Base-by-base conservation (phyloP, 257 asterid species). In the Jasminum sambac region DNA sequence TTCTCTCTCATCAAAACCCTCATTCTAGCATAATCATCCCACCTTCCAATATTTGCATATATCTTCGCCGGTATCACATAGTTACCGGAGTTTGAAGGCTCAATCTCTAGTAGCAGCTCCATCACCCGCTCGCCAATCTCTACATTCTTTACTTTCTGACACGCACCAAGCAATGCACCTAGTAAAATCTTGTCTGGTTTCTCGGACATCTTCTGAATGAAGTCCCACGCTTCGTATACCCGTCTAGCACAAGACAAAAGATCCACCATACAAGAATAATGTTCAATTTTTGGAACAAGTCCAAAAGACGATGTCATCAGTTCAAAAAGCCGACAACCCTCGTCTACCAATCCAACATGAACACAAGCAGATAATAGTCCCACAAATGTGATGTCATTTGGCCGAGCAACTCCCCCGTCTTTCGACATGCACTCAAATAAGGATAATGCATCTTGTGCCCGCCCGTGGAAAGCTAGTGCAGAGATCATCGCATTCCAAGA, bases 401-500 rank as follows among this genome's bases (percentile, higher is more conserved):
- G 97, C 8, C 17, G 14, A 41, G 74, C 50, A 70, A 59, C 25
- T 44, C 72, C 80, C 44, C 82, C 81, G 65, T 81, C 80, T 37
- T 70, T 72, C 48, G 81, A 63, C 98, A 94, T 94, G 71, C 78
- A 80, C 50, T 87, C 80, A 72, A 94, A 94, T 55, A 94, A 75
- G 34, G 81, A 38, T 43, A 94, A 30, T 4, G 98, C 91, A 25
- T 86, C 95, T 60, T 74, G 70, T 39, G 90, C 88, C 63, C 76
- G 82, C 61, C 97, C 97, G 7, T 90, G 94, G 73, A 80, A 86
- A 58, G 98, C 98, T 46, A 83, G 91, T 16, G 86, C 98, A 63
- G 96, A 82, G 75, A 94, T 89, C 92, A 94, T 87, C 44, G 96
- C 74, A 79, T 94, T 94, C 98, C 98, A 94, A 46, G 96, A 83